Conservation (phyloP, 1,284 basidiomycete genomes). For the Ganoderma lingzhi region DNA sequence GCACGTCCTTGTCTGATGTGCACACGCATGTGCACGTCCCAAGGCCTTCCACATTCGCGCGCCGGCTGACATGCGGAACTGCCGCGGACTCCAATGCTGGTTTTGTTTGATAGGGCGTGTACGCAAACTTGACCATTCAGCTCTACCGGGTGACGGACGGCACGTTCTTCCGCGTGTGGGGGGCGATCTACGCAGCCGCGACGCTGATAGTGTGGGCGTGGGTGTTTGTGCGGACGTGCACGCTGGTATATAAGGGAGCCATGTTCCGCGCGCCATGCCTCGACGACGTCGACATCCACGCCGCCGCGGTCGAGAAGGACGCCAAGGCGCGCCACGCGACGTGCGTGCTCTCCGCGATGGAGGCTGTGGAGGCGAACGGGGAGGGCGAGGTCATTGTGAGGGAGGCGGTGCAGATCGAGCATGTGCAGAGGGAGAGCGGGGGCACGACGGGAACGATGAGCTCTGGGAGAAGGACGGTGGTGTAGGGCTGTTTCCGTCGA, state of each 20-base stretch:
- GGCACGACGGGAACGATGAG: too few species aligned
- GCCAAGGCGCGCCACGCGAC: constrained; percentile 1
- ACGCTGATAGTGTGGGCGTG: constrained; percentile 50
- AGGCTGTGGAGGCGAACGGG: constrained; percentile 1
- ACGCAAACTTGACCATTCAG: constrained; percentile 53
- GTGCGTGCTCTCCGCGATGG: not conserved
- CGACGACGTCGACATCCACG: constrained; percentile 35
- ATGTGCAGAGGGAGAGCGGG: not conserved
- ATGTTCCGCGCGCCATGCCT: constrained; percentile 53
- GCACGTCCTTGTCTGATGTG: too few species aligned
- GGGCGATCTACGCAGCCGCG: constrained; percentile 34
- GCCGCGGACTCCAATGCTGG: not conserved
- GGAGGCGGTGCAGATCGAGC: not conserved
- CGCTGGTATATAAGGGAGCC: constrained; percentile 45
- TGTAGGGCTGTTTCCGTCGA: not conserved
- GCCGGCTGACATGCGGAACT: not conserved
- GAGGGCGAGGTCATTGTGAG: not conserved
- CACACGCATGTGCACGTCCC: too few species aligned
- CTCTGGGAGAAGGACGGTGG: not conserved
- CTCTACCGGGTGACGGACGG: constrained; percentile 53
- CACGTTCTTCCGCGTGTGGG: constrained; percentile 40
- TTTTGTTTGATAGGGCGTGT: constrained; percentile 45
- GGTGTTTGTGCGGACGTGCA: constrained; percentile 47
- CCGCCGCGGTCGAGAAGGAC: constrained; percentile 12
- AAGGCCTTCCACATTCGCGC: not conserved